Conservation (phyloP, 2,329 filamentous ascomycete species). For the Thielaviopsis euricoi region DNA sequence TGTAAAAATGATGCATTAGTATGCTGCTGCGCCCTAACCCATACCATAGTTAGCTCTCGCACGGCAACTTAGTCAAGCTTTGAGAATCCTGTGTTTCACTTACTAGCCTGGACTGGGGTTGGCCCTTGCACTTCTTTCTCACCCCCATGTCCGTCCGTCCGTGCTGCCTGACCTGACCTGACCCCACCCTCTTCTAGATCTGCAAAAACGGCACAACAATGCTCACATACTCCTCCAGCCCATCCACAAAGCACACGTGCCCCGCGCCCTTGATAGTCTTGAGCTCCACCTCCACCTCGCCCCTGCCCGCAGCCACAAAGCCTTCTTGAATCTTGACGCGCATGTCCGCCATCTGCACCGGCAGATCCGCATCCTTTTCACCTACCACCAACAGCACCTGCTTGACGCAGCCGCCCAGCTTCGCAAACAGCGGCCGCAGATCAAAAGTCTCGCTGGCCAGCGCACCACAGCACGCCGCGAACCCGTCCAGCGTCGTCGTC, state of each 20-base stretch:
- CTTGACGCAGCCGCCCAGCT: slow-evolving; percentile 20
- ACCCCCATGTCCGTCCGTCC: too few species aligned
- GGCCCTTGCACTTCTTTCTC: too few species aligned
- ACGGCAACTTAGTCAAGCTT: too few species aligned
- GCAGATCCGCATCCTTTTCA: slow-evolving; percentile 26
- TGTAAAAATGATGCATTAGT: too few species aligned
- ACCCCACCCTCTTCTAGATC: background rate
- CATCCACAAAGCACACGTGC: slow-evolving; percentile 24
- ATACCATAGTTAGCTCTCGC: too few species aligned
- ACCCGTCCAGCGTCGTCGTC: slow-evolving; percentile 23
- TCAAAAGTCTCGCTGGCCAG: slow-evolving; percentile 23
- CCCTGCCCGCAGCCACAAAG: slow-evolving; percentile 16
- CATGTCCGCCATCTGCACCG: slow-evolving; percentile 23
- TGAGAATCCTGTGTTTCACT: too few species aligned
- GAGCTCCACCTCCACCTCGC: slow-evolving; percentile 19
- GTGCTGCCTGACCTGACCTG: too few species aligned
- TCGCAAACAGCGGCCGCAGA: slow-evolving; percentile 20
- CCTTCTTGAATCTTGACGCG: slow-evolving; percentile 20
- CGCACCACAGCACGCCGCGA: slow-evolving; percentile 25
- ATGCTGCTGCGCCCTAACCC: too few species aligned
- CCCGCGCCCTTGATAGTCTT: slow-evolving; percentile 22
- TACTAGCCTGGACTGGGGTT: too few species aligned
- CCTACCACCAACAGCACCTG: slow-evolving; percentile 24
- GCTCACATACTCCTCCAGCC: slow-evolving; percentile 18
- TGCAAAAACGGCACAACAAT: slow-evolving; percentile 16